Evolutionary conservation across 495 filamentous ascomycete genomes (phyloP).

Genomic region (Penicillium salamii): DNA sequence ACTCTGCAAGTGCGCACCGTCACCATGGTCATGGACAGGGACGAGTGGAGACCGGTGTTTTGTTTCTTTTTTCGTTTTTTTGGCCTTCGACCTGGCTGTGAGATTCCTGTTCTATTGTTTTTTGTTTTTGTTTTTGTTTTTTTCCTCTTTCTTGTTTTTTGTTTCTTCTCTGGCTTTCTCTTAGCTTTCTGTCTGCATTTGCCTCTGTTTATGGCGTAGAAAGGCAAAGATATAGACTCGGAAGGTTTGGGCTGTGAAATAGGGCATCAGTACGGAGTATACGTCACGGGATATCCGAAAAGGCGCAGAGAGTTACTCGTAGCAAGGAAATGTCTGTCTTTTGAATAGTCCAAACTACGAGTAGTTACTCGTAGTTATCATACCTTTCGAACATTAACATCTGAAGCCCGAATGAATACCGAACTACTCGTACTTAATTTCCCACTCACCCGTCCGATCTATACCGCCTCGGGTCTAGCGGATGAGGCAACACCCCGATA

Average conservation of each 20-base stretch:
- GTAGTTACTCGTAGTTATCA: too few relatives aligned
- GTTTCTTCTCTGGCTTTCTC: neutral
- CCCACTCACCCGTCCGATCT: slow-evolving; percentile 11
- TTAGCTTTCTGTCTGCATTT: neutral
- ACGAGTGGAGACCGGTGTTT: slow-evolving; percentile 21
- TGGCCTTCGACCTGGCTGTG: neutral
- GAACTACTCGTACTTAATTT: slow-evolving; percentile 6
- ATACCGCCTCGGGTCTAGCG: slow-evolving; percentile 16
- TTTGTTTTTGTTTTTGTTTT: neutral
- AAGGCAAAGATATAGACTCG: neutral
- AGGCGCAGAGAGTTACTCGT: too few relatives aligned
- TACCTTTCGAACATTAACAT: slow-evolving; percentile 5
- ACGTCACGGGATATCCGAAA: slow-evolving; percentile 1
- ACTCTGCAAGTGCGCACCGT: slow-evolving; percentile 30
- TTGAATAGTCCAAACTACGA: too few relatives aligned
- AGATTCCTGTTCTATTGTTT: too few relatives aligned
- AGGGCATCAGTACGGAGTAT: neutral
- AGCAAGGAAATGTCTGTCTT: too few relatives aligned
- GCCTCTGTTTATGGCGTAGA: neutral
- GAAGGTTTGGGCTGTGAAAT: neutral
- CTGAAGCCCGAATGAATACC: slow-evolving; percentile 2
- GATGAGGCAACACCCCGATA: slow-evolving; percentile 10
- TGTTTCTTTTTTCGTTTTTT: neutral
- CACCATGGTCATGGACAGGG: slow-evolving; percentile 29
- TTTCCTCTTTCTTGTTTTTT: neutral